phyloP scores from a whole-genome alignment of 2,329 filamentous ascomycete genomes.

The Exophiala oligosperma region DNA sequence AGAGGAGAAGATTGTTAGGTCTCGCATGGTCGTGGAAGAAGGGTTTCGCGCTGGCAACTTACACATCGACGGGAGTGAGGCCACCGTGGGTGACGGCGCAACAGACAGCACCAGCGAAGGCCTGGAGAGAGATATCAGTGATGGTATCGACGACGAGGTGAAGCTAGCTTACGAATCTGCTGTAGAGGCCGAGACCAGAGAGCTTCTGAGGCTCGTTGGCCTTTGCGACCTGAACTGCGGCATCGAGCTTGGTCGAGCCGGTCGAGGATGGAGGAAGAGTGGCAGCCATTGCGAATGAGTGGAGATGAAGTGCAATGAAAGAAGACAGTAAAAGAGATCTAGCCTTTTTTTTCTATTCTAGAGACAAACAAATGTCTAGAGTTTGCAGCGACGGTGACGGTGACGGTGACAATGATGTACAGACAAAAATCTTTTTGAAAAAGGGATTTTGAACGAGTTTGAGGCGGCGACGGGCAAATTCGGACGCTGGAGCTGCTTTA shows the following conservation, averaged over 20 bases:
- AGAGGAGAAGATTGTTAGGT: slow-evolving; percentile 31
- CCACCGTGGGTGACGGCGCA: slow-evolving; percentile 97
- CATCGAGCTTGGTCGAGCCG: slow-evolving; percentile 54
- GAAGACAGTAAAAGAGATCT: slow-evolving; percentile 4
- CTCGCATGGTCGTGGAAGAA: background rate
- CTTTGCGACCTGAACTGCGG: slow-evolving; percentile 48
- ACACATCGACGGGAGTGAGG: slow-evolving; percentile 99
- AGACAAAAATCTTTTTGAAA: no score
- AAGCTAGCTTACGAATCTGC: slow-evolving; percentile 38
- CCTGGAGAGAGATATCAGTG: slow-evolving; percentile 37
- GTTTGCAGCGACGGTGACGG: background rate
- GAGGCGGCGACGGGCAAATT: slow-evolving; percentile 7
- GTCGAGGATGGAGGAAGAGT: slow-evolving; percentile 49
- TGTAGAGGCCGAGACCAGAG: slow-evolving; percentile 74
- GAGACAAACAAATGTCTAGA: slow-evolving; percentile 30
- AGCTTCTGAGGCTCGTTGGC: slow-evolving; percentile 55
- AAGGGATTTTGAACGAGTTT: background rate
- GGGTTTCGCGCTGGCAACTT: slow-evolving; percentile 52
- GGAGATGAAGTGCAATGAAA: slow-evolving; percentile 19
- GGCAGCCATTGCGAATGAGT: slow-evolving; percentile 40
- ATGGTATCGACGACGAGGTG: background rate
- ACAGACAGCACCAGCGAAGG: slow-evolving; percentile 95
- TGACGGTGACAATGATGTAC: background rate
- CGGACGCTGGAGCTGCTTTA: slow-evolving; percentile 6
- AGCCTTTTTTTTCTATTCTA: background rate